phyloP scores from a whole-genome alignment of 768 basidiomycete genomes.

The Mycena vitilis region DNA sequence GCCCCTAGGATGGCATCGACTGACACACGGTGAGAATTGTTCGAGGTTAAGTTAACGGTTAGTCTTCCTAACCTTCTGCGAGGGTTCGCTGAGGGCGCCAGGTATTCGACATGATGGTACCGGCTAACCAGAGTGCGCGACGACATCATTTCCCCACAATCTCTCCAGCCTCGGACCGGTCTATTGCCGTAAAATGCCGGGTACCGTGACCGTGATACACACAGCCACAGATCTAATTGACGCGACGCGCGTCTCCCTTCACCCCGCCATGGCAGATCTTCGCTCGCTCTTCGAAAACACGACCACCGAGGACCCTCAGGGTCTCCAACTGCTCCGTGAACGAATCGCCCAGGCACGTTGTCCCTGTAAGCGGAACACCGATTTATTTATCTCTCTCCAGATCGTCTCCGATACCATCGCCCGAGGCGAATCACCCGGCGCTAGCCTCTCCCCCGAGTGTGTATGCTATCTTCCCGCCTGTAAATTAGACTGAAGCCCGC shows the following conservation, averaged over 20 bases:
- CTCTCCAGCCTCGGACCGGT: too few relatives aligned
- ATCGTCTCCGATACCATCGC: slow-evolving; percentile 30
- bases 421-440: slow-evolving; percentile 28
- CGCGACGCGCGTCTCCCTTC: slow-evolving; percentile 21
- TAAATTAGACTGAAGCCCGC: background rate
- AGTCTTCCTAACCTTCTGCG: slow-evolving; percentile 34
- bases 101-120: slow-evolving; percentile 18
- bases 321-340: slow-evolving; percentile 25
- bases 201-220: background rate
- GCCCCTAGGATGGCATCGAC: slow-evolving; percentile 51
- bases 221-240: background rate
- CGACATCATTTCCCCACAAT: too few relatives aligned
- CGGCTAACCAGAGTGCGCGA: background rate
- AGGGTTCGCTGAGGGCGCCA: slow-evolving; percentile 35
- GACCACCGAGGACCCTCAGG: background rate
- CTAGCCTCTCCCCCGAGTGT: slow-evolving; percentile 30
- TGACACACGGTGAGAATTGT: slow-evolving; percentile 27
- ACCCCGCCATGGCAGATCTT: slow-evolving; percentile 29
- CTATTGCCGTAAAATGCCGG: background rate
- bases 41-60: background rate
- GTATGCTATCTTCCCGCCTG: slow-evolving; percentile 1
- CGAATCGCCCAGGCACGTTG: slow-evolving; percentile 7
- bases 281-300: slow-evolving; percentile 23
- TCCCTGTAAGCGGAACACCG: too few relatives aligned
- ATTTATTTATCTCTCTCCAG: background rate